These are phyloP conservation scores for Ogataea methylovora DNA, from an alignment of 805 yeast species.

Conservation along the genomic window DNA sequence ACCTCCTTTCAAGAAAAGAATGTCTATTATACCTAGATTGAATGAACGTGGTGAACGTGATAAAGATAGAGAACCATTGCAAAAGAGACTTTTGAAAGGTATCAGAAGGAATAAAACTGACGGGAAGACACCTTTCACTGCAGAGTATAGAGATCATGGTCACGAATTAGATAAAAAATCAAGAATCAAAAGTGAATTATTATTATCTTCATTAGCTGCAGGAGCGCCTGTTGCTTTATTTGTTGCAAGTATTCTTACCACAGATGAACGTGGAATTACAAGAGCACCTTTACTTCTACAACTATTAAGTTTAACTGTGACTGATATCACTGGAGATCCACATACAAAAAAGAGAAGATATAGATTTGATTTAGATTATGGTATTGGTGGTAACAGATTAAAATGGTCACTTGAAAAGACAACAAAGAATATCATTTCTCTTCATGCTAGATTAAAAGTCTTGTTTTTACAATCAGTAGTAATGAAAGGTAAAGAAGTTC, in stretches of 20 bases:
- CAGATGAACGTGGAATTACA: slow-evolving; percentile 68
- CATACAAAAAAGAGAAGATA: slow-evolving; percentile 38
- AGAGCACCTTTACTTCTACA: slow-evolving; percentile 80
- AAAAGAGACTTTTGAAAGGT: slow-evolving; percentile 12
- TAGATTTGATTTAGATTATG: slow-evolving; percentile 79
- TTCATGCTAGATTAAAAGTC: slow-evolving; percentile 64
- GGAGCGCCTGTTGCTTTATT: slow-evolving; percentile 72
- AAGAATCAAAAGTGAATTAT: slow-evolving; percentile 15
- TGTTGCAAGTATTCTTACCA: slow-evolving; percentile 64
- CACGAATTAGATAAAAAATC: slow-evolving; percentile 18
- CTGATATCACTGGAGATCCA: slow-evolving; percentile 32
- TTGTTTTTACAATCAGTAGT: slow-evolving; percentile 33
- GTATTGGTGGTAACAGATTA: slow-evolving; percentile 70
- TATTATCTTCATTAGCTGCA: slow-evolving; percentile 46
- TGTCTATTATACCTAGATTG: not conserved
- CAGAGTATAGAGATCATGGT: not conserved
- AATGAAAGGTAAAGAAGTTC: slow-evolving; percentile 15
- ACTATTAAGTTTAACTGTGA: slow-evolving; percentile 59
- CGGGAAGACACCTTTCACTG: slow-evolving; percentile 7
- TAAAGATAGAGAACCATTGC: slow-evolving; percentile 12
- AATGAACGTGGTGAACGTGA: not conserved
- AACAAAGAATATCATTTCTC: slow-evolving; percentile 59
- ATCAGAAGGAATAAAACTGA: slow-evolving; percentile 9
- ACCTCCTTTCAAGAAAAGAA: slow-evolving; percentile 1
- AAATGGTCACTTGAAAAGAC: slow-evolving; percentile 76